Percentiles rank a stretch among this genome's conserved stretches.
phyloP scores from a whole-genome alignment of 371 early-diverging fungal species.

The Thermomucor indicae-seudaticae region DNA sequence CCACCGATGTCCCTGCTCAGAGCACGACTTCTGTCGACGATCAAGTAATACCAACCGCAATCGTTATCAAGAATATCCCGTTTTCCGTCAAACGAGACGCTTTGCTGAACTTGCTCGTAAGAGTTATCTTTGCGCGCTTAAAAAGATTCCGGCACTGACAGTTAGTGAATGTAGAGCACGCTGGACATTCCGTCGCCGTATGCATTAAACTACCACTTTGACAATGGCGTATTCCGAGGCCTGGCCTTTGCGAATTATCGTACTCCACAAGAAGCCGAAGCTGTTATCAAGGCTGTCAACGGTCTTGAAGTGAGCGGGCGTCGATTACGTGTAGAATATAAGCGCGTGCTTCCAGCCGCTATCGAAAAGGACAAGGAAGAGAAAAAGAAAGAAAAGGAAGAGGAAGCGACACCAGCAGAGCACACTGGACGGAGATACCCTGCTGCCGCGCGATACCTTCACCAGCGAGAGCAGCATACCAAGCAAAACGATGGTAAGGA shows the following conservation, averaged over 20 bases:
- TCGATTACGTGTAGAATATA: constrained; percentile 79
- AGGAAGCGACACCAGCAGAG: constrained; percentile 32
- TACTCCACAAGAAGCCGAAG: constrained; percentile 70
- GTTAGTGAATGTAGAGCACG: constrained; percentile 26
- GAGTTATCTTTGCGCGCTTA: background rate
- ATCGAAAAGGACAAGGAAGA: constrained; percentile 9
- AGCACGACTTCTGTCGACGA: no score
- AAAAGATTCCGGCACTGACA: no score
- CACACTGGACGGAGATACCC: constrained; percentile 42
- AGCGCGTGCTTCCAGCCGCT: constrained; percentile 42
- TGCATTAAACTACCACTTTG: constrained; percentile 81
- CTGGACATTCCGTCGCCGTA: constrained; percentile 71
- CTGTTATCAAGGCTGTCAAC: constrained; percentile 63
- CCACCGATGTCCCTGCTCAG: no score
- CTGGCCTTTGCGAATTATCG: constrained; percentile 82
- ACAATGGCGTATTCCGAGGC: constrained; percentile 76
- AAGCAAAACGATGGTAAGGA: constrained; percentile 25
- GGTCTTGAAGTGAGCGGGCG: constrained; percentile 71
- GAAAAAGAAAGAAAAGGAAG: constrained; percentile 17
- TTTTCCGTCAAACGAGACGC: constrained; percentile 76
- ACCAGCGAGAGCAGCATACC: background rate
- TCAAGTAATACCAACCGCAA: constrained; percentile 71
- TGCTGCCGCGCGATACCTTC: constrained; percentile 18
- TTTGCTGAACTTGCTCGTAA: constrained; percentile 61
- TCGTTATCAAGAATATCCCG: constrained; percentile 84